A percentile compares a stretch with the other conserved stretches of the same genome.
These are phyloP conservation scores for Penicillium sp. DNA, from an alignment of 2,329 filamentous ascomycete species.

Conservation along the genomic window DNA sequence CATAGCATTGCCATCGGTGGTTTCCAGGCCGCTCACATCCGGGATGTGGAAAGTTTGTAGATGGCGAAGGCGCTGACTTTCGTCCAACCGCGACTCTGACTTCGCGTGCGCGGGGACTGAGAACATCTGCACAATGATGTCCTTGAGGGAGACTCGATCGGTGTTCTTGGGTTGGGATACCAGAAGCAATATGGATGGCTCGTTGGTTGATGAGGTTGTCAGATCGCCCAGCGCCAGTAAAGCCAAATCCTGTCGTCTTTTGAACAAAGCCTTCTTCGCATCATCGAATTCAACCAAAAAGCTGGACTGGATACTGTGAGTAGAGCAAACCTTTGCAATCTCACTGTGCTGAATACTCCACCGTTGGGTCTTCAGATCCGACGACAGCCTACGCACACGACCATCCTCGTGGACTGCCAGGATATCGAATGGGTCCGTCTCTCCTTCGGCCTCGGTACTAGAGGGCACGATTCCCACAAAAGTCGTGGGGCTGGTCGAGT, in stretches of 20 bases:
- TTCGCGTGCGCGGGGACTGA: constrained; percentile 33
- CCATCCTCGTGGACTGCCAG: constrained; percentile 47
- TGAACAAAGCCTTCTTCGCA: constrained; percentile 41
- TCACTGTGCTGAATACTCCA: constrained; percentile 41
- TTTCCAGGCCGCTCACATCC: constrained; percentile 27
- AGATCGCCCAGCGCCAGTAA: constrained; percentile 37
- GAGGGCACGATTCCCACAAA: constrained; percentile 41
- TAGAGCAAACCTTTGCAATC: constrained; percentile 27
- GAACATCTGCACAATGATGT: constrained; percentile 42
- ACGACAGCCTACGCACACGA: constrained; percentile 39
- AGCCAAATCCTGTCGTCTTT: constrained; percentile 40
- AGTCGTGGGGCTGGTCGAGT: constrained; percentile 37
- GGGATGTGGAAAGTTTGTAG: constrained; percentile 39
- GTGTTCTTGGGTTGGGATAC: constrained; percentile 39
- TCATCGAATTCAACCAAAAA: constrained; percentile 44
- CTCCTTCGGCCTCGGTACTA: constrained; percentile 21
- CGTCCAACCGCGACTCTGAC: constrained; percentile 16
- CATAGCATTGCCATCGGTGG: constrained; percentile 24
- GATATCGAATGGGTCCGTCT: constrained; percentile 38
- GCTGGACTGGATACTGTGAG: constrained; percentile 33
- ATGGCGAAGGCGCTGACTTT: constrained; percentile 36
- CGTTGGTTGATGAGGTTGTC: constrained; percentile 25
- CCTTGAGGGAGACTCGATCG: constrained; percentile 30
- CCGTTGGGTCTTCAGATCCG: constrained; percentile 40
- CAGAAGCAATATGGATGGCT: constrained; percentile 39